These are phyloP conservation scores for Ceratocystis colombiana DNA, from an alignment of 2,329 filamentous ascomycete species.

Conservation along the genomic window DNA sequence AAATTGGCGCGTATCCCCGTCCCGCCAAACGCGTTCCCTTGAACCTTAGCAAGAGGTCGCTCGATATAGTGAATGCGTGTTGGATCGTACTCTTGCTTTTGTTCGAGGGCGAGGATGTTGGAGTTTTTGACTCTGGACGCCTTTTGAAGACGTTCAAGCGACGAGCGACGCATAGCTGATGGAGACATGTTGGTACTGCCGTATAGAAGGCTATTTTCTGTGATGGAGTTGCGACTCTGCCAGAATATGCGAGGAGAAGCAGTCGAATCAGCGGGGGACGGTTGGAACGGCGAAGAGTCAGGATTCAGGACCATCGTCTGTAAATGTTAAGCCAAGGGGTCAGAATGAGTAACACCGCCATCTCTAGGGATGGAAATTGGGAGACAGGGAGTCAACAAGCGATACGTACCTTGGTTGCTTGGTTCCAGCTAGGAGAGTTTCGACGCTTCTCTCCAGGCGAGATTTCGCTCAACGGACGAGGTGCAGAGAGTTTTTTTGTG, in stretches of 20 bases:
- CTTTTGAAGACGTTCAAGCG: constrained; percentile 89
- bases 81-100: constrained; percentile 87
- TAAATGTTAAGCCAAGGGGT: constrained; percentile 12
- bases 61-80: constrained; percentile 66
- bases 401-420: constrained; percentile 55
- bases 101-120: constrained; percentile 88
- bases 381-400: constrained; percentile 22
- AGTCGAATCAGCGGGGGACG: constrained; percentile 56
- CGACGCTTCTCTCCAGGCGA: constrained; percentile 73
- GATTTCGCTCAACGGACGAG: constrained; percentile 78
- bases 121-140: constrained; percentile 96
- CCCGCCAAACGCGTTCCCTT: constrained; percentile 59
- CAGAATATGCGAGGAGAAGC: constrained; percentile 67
- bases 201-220: constrained; percentile 62
- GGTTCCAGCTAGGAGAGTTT: constrained; percentile 87
- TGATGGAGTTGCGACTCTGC: constrained; percentile 62
- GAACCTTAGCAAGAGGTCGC: constrained; percentile 66
- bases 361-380: constrained; percentile 26
- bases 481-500: constrained; percentile 28
- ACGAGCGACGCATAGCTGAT: constrained; percentile 69
- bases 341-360: constrained; percentile 24
- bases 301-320: constrained; percentile 59
- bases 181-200: constrained; percentile 46
- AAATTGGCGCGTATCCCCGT: constrained; percentile 43
- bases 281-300: constrained; percentile 76